Base-by-base conservation (phyloP, 371 early-diverging fungal genomes). In the Funneliformis caledonium region DNA sequence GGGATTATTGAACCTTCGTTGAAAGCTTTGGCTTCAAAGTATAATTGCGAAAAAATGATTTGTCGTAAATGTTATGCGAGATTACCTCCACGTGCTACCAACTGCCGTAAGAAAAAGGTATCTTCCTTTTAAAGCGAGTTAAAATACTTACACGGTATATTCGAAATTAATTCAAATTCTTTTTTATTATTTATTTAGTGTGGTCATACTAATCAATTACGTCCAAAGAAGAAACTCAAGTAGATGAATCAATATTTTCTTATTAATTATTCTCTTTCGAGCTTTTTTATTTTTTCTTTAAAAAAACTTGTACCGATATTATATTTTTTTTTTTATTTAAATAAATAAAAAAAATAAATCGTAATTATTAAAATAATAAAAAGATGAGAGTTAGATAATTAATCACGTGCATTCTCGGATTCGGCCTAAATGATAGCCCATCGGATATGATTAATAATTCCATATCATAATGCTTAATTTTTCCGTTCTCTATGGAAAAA, bases 21-120 rank as follows among this genome's bases (percentile, higher is more conserved):
- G 85, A 97, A 96, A 92, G 96, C 94, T 83, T 92, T 99, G 84
- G 99, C 99, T 84, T 95, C 95, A 88, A 98, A 97, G 93, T 98
- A 94, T 95, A 97, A 97, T 95, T 98, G 98, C 93, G 99, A 99
- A 77, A 99, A 98, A 96, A 96, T 94, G 96, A 95, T 99, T 86
- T 99, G 99, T 96, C 96, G 99, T 88, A 99, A 98, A 91, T 97
- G 99, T 92, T 99, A 99, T 89, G 99, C 99, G 82, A 97, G 99
- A 88, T 95, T 98, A 82, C 99, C 98, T 81, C 97, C 97, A 83
- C 97, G 99, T 91, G 99, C 99, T 84, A 97, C 98, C 89, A 99
- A 99, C 97, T 99, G 99, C 94, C 95, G 99, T 85, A 99, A 99
- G 98, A 97, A 95, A 94, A 97, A 98, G 79, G 79, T 79, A 56